These are phyloP conservation scores for Pezicula radicicola DNA, from an alignment of 2,329 filamentous ascomycete genomes.

Conservation along the genomic window DNA sequence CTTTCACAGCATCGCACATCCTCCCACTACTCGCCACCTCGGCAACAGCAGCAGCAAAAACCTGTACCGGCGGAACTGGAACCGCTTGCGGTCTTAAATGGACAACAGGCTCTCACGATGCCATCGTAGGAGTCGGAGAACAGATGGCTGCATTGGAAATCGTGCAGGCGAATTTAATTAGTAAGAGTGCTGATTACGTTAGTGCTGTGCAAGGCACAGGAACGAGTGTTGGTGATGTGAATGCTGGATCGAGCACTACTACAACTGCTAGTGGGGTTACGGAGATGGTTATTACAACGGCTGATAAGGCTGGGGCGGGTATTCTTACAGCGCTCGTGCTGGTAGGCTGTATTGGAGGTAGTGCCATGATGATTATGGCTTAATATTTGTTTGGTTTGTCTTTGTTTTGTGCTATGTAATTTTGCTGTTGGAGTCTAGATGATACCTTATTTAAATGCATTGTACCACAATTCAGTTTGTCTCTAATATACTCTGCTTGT, in stretches of 20 bases:
- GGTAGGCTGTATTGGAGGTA: slow-evolving; percentile 17
- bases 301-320: slow-evolving; percentile 37
- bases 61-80: slow-evolving; percentile 58
- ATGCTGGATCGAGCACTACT: slow-evolving; percentile 12
- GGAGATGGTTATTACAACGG: slow-evolving; percentile 26
- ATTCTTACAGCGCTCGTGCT: slow-evolving; percentile 35
- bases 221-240: slow-evolving; percentile 22
- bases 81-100: slow-evolving; percentile 61
- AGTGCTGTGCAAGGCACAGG: slow-evolving; percentile 41
- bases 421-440: too few relatives aligned
- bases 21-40: slow-evolving; percentile 51
- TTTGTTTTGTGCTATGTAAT: too few relatives aligned
- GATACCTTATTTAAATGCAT: too few relatives aligned
- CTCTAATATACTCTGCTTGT: too few relatives aligned
- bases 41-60: slow-evolving; percentile 48
- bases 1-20: slow-evolving; percentile 51
- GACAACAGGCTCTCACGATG: slow-evolving; percentile 51
- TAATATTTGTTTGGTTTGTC: slow-evolving; percentile 6
- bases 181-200: slow-evolving; percentile 26
- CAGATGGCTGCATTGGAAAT: slow-evolving; percentile 70
- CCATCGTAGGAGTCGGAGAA: slow-evolving; percentile 61
- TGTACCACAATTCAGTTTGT: too few relatives aligned
- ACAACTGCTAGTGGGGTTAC: slow-evolving; percentile 11
- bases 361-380: slow-evolving; percentile 9
- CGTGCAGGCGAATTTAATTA: slow-evolving; percentile 40